A percentile compares a stretch with the other conserved stretches of the same genome.
phyloP scores from a whole-genome alignment of 768 basidiomycete genomes.

The Tephrocybe sp. region DNA sequence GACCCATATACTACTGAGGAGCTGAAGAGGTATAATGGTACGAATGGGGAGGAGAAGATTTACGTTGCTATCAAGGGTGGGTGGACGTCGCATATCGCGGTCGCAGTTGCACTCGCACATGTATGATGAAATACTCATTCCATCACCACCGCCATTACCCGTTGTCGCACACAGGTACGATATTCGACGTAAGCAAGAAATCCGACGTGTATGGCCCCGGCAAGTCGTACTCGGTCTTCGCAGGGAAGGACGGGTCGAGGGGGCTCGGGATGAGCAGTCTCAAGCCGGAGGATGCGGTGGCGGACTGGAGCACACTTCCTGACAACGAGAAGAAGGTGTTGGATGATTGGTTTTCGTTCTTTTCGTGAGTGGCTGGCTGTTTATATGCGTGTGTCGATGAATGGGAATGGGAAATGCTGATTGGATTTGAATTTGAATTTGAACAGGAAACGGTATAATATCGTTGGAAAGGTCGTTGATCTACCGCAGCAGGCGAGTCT shows the following conservation, averaged over 20 bases:
- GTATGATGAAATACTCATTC: slow-evolving; percentile 1
- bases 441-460: slow-evolving; percentile 80
- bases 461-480: slow-evolving; percentile 75
- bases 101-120: neutral
- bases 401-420: neutral
- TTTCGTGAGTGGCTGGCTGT: slow-evolving; percentile 54
- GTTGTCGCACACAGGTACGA: slow-evolving; percentile 58
- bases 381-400: neutral
- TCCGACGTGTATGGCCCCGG: slow-evolving; percentile 87
- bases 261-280: slow-evolving; percentile 90
- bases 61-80: slow-evolving; percentile 92
- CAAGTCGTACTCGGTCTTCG: slow-evolving; percentile 78
- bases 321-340: slow-evolving; percentile 76
- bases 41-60: slow-evolving; percentile 63
- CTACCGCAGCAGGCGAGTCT: slow-evolving; percentile 18
- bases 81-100: too few relatives aligned
- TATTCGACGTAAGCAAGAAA: slow-evolving; percentile 89
- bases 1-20: slow-evolving; percentile 73
- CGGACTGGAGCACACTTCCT: slow-evolving; percentile 78
- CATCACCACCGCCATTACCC: neutral
- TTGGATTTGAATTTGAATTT: too few relatives aligned
- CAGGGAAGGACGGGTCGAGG: slow-evolving; percentile 90
- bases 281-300: slow-evolving; percentile 78
- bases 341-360: slow-evolving; percentile 89
- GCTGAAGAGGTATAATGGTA: slow-evolving; percentile 72